Conservation (phyloP, 768 basidiomycete species). For the Amanita muscaria region DNA sequence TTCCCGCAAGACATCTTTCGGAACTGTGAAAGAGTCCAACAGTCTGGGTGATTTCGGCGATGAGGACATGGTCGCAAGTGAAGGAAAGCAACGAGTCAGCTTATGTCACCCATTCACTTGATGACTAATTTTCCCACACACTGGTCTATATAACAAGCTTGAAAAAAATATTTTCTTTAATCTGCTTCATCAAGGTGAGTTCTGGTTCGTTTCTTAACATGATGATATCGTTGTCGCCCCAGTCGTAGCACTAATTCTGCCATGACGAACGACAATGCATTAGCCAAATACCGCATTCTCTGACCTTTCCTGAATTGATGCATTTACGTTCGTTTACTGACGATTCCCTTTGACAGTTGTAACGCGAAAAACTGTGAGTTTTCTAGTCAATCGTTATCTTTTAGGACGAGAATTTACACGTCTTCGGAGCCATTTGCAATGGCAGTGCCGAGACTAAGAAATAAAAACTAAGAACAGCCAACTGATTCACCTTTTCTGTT, state of each 20-base stretch:
- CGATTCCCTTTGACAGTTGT: slow-evolving; percentile 5
- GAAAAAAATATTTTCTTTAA: slow-evolving; percentile 5
- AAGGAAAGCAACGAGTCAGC: not conserved
- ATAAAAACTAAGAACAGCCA: slow-evolving; percentile 58
- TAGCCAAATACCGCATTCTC: slow-evolving; percentile 63
- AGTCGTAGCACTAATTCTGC: slow-evolving; percentile 53
- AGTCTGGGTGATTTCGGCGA: slow-evolving; percentile 58
- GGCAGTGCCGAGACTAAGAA: slow-evolving; percentile 35
- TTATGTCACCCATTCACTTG: not conserved
- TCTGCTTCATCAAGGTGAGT: slow-evolving; percentile 21
- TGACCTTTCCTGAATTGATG: slow-evolving; percentile 29
- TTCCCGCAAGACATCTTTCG: slow-evolving; percentile 90
- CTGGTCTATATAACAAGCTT: too few species aligned
- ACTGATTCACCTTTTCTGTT: slow-evolving; percentile 34
- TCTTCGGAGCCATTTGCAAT: slow-evolving; percentile 35
- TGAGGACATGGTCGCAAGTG: slow-evolving; percentile 36
- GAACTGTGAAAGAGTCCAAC: slow-evolving; percentile 86
- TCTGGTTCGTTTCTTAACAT: slow-evolving; percentile 12
- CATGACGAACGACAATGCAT: slow-evolving; percentile 64
- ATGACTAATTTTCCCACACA: slow-evolving; percentile 24
- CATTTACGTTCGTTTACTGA: not conserved
- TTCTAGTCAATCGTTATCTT: not conserved
- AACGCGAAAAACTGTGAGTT: not conserved
- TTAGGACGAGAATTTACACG: slow-evolving; percentile 39
- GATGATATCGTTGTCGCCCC: slow-evolving; percentile 74